phyloP scores from a whole-genome alignment of 371 early-diverging fungal genomes.

The Syncephalastrum racemosum region DNA sequence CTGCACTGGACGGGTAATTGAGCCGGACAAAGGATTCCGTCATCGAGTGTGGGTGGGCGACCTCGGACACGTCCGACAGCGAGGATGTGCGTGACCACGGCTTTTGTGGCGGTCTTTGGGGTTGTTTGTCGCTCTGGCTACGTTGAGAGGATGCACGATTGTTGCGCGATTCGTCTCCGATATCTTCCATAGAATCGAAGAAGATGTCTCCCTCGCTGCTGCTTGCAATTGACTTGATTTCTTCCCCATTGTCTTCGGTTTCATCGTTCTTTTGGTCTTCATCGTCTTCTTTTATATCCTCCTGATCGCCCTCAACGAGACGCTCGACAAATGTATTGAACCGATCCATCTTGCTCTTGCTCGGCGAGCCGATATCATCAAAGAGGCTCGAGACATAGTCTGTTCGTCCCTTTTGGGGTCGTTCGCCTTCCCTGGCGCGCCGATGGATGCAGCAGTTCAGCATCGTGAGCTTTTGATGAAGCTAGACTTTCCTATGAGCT shows the following conservation, averaged over 20 bases:
- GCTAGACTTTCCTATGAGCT: conserved; percentile 14
- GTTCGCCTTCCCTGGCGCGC: conserved; percentile 20
- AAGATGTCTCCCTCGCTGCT: conserved; percentile 27
- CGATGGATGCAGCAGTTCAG: conserved; percentile 83
- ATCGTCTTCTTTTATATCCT: conserved; percentile 8
- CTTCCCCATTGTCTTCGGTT: conserved; percentile 8
- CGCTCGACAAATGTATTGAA: conserved; percentile 21
- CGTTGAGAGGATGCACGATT: too few species aligned
- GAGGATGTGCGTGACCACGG: conserved; percentile 20
- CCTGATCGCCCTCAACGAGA: conserved; percentile 24
- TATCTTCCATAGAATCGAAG: conserved; percentile 38
- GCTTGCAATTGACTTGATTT: neutral
- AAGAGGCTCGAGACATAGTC: conserved; percentile 7
- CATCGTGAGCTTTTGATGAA: conserved; percentile 92
- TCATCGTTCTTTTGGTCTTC: conserved; percentile 13
- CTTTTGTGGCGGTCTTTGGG: conserved; percentile 8
- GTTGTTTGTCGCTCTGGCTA: neutral
- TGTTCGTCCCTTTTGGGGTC: neutral
- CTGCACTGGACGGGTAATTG: conserved; percentile 38
- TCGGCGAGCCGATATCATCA: conserved; percentile 7
- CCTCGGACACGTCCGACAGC: conserved; percentile 26
- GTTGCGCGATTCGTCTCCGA: conserved; percentile 6
- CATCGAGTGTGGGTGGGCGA: conserved; percentile 30
- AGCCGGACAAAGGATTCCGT: conserved; percentile 50
- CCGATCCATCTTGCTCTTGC: conserved; percentile 8